Percentiles rank a stretch among this genome's conserved stretches.
phyloP scores from a whole-genome alignment of 2,329 filamentous ascomycete genomes.

The Pyrenophora teres region DNA sequence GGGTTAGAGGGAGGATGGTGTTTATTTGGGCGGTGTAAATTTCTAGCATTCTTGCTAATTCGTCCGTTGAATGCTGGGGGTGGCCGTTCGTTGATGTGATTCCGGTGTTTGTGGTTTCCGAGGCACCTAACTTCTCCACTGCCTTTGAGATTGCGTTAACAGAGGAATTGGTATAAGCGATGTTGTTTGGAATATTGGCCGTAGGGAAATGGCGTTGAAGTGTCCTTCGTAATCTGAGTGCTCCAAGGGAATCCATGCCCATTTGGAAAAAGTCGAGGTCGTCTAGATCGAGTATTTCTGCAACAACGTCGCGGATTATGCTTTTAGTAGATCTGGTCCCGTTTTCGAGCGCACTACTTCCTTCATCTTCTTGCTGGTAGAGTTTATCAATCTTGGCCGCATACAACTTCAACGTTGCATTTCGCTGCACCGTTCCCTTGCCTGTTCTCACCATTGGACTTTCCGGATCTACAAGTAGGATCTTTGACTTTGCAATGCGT shows the following conservation, averaged over 20 bases:
- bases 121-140: neutral
- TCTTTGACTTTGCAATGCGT: neutral
- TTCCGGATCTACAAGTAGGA: neutral
- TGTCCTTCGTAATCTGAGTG: slow-evolving; percentile 1
- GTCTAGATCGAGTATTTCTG: neutral
- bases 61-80: too few relatives aligned
- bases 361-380: neutral
- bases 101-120: too few relatives aligned
- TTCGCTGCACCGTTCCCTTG: neutral
- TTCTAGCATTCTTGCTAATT: neutral
- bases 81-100: too few relatives aligned
- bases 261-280: slow-evolving; percentile 6
- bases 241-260: slow-evolving; percentile 10
- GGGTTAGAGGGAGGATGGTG: neutral
- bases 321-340: neutral
- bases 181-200: neutral
- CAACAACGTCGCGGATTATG: neutral
- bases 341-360: too few relatives aligned
- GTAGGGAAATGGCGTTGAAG: slow-evolving; percentile 3
- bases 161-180: neutral
- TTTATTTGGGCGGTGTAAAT: neutral
- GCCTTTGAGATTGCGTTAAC: neutral
- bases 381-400: neutral
- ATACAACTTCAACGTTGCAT: too few relatives aligned
- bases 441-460: neutral